These are phyloP conservation scores for Lecanicillium sp. DNA, from an alignment of 2,329 filamentous ascomycete species.

Conservation along the genomic window DNA sequence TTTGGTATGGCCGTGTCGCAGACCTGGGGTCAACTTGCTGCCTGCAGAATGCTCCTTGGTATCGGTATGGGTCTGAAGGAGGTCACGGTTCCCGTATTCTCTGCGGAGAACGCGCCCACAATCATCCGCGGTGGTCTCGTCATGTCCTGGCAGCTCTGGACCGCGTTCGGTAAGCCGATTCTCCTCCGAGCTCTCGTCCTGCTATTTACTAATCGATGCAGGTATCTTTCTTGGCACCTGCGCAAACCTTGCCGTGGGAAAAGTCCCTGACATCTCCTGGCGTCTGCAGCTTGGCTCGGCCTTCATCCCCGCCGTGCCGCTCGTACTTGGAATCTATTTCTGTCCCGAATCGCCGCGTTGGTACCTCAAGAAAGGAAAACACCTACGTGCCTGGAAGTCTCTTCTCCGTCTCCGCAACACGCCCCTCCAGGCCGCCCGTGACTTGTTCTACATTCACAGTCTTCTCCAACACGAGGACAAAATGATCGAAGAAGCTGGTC, in stretches of 20 bases:
- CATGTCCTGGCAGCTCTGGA: constrained; percentile 42
- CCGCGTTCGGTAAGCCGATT: constrained; percentile 39
- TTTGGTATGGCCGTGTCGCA: constrained; percentile 55
- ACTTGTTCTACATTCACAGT: constrained; percentile 55
- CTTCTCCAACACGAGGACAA: constrained; percentile 28
- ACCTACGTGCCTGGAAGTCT: constrained; percentile 49
- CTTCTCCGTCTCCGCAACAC: constrained; percentile 52
- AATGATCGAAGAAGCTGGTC: constrained; percentile 23
- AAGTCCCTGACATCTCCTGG: constrained; percentile 55
- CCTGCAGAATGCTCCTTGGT: constrained; percentile 46
- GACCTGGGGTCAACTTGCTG: constrained; percentile 52
- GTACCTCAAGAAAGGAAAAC: constrained; percentile 56
- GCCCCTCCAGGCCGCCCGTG: constrained; percentile 54
- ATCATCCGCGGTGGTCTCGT: constrained; percentile 26
- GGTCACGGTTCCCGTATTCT: constrained; percentile 46
- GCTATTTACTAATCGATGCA: constrained; percentile 16
- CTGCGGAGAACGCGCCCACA: constrained; percentile 45
- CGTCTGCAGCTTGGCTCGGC: constrained; percentile 58
- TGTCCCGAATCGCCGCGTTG: constrained; percentile 62
- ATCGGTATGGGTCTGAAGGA: constrained; percentile 53
- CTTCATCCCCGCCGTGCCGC: constrained; percentile 57
- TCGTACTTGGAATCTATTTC: constrained; percentile 51
- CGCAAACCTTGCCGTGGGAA: constrained; percentile 58
- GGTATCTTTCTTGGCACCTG: constrained; percentile 62
- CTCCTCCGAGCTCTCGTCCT: too few relatives aligned